phyloP scores from a whole-genome alignment of 192 early-diverging fungal species.

The Entomortierella lignicola region DNA sequence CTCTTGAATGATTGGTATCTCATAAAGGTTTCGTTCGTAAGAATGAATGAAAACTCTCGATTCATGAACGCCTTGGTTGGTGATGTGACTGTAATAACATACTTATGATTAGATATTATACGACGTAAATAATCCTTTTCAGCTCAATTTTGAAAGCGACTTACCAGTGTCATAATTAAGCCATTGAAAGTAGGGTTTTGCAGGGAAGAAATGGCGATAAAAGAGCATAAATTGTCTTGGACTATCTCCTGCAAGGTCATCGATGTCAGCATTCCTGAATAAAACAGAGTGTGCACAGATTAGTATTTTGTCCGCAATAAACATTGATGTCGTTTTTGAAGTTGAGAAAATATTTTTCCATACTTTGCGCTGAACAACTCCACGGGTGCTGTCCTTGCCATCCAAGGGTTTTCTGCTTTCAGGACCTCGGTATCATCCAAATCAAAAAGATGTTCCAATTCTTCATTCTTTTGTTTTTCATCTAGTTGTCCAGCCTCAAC shows the following conservation, averaged over 20 bases:
- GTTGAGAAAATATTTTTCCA: neutral
- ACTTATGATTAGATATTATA: neutral
- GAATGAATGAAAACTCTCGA: constrained; percentile 94
- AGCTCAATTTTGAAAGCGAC: neutral
- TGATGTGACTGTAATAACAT: constrained; percentile 31
- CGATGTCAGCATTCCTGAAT: neutral
- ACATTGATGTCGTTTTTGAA: too few species aligned
- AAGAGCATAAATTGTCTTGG: constrained; percentile 68
- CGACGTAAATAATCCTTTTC: neutral
- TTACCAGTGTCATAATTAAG: constrained; percentile 82
- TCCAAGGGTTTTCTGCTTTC: constrained; percentile 15
- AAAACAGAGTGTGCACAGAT: too few species aligned
- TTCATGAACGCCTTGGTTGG: constrained; percentile 81
- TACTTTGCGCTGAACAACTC: constrained; percentile 17
- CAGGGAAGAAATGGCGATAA: constrained; percentile 91
- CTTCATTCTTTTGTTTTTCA: constrained; percentile 1
- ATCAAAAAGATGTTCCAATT: constrained; percentile 36
- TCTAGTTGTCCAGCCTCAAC: constrained; percentile 36
- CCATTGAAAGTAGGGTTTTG: constrained; percentile 84
- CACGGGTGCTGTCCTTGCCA: neutral
- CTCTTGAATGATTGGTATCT: constrained; percentile 89
- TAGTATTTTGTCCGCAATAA: too few species aligned
- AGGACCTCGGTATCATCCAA: constrained; percentile 17
- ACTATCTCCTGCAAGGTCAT: constrained; percentile 23
- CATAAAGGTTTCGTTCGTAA: constrained; percentile 84